phyloP scores from a whole-genome alignment of 2,329 filamentous ascomycete genomes.

The Cytospora piceicola region DNA sequence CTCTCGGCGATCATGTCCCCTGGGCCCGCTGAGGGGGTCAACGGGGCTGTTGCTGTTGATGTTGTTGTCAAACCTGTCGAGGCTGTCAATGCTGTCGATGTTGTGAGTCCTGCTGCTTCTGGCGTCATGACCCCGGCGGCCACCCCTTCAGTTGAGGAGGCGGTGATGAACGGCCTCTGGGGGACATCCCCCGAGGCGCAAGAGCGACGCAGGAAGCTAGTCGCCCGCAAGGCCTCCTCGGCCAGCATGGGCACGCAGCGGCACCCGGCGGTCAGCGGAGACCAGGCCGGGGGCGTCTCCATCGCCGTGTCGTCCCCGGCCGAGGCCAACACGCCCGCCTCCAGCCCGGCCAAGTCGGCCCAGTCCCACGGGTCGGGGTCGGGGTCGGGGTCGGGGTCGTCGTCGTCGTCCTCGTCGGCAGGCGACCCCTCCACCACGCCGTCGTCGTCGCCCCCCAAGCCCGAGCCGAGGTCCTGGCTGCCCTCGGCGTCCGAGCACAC shows the following conservation, averaged over 20 bases:
- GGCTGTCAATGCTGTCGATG: not conserved
- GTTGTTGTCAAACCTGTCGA: not conserved
- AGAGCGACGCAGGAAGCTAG: constrained; percentile 17
- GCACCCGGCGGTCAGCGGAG: constrained; percentile 3
- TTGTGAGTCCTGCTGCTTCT: not conserved
- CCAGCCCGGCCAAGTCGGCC: constrained; percentile 5
- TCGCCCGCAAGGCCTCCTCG: not conserved
- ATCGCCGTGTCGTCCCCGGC: constrained; percentile 20
- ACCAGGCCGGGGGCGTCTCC: constrained; percentile 9
- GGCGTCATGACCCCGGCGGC: constrained; percentile 4
- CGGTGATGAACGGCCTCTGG: not conserved
- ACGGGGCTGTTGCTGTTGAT: not conserved
- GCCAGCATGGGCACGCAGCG: not conserved
- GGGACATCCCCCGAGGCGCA: constrained; percentile 2
- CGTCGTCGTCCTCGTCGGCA: constrained; percentile 8
- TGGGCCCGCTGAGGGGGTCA: not conserved
- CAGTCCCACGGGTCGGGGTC: constrained; percentile 33
- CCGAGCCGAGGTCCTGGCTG: constrained; percentile 41
- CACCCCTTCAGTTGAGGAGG: constrained; percentile 7
- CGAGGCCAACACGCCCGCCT: constrained; percentile 8
- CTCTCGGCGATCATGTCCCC: constrained; percentile 3
- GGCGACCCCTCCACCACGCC: not conserved
- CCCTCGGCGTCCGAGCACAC: constrained; percentile 42
- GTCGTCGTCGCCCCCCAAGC: constrained; percentile 14
- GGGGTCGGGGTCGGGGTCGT: too few relatives aligned